phyloP scores from a whole-genome alignment of 2,329 filamentous ascomycete species.

The Lecanicillium sp. region DNA sequence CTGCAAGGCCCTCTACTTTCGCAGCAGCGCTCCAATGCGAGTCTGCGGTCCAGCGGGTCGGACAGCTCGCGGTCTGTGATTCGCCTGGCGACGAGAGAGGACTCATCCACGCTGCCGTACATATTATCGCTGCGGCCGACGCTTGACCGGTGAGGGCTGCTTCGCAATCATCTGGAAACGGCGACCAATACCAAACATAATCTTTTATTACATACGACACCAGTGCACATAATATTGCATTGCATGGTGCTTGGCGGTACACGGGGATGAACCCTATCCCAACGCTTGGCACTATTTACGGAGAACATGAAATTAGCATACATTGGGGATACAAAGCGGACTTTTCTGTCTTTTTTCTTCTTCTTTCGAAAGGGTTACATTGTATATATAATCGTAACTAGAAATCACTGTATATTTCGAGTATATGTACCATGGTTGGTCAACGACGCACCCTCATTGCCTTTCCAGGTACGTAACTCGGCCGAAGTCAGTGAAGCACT shows the following conservation, averaged over 20 bases:
- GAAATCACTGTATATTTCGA: not conserved
- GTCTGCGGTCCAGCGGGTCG: slow-evolving; percentile 33
- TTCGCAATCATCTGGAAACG: too few species aligned
- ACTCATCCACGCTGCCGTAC: slow-evolving; percentile 29
- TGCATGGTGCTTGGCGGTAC: too few species aligned
- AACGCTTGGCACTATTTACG: too few species aligned
- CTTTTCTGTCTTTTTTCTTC: not conserved
- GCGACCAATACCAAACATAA: too few species aligned
- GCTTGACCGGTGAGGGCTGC: slow-evolving; percentile 20
- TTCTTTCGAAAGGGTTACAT: not conserved
- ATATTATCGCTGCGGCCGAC: slow-evolving; percentile 31
- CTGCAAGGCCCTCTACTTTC: slow-evolving; percentile 36
- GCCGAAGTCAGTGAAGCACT: too few species aligned
- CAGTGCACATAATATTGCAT: not conserved
- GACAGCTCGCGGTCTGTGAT: slow-evolving; percentile 40
- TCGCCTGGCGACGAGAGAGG: slow-evolving; percentile 37
- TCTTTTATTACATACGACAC: not conserved
- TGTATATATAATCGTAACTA: not conserved
- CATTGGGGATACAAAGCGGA: not conserved
- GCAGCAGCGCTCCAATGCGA: slow-evolving; percentile 34
- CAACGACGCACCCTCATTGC: not conserved
- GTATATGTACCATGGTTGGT: slow-evolving; percentile 1
- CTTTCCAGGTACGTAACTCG: too few species aligned
- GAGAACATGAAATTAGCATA: not conserved
- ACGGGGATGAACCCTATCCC: too few species aligned